Evolutionary conservation across 1,284 basidiomycete genomes (phyloP), one percentile per base, ranked within the genome.

Genomic region (Ustilago tritici): DNA sequence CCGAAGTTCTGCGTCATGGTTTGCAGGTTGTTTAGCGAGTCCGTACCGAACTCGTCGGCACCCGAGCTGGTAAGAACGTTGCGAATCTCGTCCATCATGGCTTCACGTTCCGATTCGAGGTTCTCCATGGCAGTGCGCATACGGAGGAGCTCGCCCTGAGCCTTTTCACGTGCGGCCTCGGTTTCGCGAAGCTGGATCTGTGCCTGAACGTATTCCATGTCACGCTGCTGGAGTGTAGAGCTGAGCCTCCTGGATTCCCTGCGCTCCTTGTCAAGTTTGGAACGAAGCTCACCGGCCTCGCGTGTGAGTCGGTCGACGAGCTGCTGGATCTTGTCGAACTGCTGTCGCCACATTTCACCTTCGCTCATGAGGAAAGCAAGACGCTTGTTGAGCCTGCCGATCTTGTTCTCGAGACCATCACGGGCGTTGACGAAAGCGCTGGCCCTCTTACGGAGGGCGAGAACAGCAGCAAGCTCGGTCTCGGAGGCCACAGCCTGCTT

Each of bases 351-450:
- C 50, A 95, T 88, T 84, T 95, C 93, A 15, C 91, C 91, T 87
- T 95, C 93, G 6, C 92, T 93, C 92, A 95, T 94, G 79, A 95
- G 88, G 88, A 95, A 95, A 87, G 95, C 94, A 76, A 95, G 89
- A 47, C 93, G 54, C 94, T 91, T 64, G 57, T 65, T 82, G 61
- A 71, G 68, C 57, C 70, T 50, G 83, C 87, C 75, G 75, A 93
- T 93, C 90, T 92, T 94, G 85, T 95, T 93, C 77, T 92, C 91
- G 55, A 97, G 89, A 32, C 82, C 81, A 47, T 84, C 82, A 41
- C 82, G 77, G 17, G 94, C 93, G 83, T 97, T 95, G 46, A 96
- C 94, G 82, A 96, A 96, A 61, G 93, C 93, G 10, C 91, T 92
- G 9, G 94, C 93, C 55, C 93, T 92, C 87, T 93, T 93, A 19